These are phyloP conservation scores for Colletotrichum limetticola DNA, from an alignment of 2,329 filamentous ascomycete species.

Conservation along the genomic window DNA sequence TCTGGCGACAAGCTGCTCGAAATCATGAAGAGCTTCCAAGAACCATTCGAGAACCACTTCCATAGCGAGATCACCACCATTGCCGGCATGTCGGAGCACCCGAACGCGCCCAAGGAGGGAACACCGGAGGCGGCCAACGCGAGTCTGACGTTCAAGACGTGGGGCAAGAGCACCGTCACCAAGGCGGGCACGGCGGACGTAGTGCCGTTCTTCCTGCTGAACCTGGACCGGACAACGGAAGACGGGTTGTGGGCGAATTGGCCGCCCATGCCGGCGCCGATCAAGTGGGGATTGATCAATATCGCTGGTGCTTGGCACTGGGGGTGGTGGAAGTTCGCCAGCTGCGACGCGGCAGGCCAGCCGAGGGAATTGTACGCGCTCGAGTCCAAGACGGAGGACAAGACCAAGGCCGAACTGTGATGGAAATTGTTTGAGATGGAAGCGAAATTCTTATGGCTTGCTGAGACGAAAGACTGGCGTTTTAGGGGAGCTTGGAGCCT, in stretches of 20 bases:
- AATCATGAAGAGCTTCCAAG: slow-evolving; percentile 63
- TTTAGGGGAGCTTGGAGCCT: background rate
- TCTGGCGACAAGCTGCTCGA: slow-evolving; percentile 55
- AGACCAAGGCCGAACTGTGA: slow-evolving; percentile 25
- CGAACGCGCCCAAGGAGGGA: slow-evolving; percentile 59
- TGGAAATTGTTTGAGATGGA: background rate
- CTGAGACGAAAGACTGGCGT: background rate
- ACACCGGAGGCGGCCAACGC: slow-evolving; percentile 58
- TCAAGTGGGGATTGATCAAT: slow-evolving; percentile 70
- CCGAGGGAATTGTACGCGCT: slow-evolving; percentile 66
- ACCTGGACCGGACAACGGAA: slow-evolving; percentile 69
- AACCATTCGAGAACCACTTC: slow-evolving; percentile 64
- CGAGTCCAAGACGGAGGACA: slow-evolving; percentile 33
- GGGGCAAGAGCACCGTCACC: slow-evolving; percentile 72
- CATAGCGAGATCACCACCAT: slow-evolving; percentile 66
- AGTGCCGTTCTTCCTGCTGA: slow-evolving; percentile 73
- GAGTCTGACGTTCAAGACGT: slow-evolving; percentile 64
- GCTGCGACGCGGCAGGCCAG: slow-evolving; percentile 64
- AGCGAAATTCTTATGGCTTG: background rate
- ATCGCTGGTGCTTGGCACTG: slow-evolving; percentile 66
- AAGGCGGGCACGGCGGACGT: slow-evolving; percentile 70
- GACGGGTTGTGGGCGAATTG: slow-evolving; percentile 69
- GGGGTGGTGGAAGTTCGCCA: slow-evolving; percentile 73
- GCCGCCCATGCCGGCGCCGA: slow-evolving; percentile 71
- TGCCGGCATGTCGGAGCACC: slow-evolving; percentile 58